Base-by-base conservation (phyloP, 2,329 filamentous ascomycete species). In the Sclerotinia glacialis region DNA sequence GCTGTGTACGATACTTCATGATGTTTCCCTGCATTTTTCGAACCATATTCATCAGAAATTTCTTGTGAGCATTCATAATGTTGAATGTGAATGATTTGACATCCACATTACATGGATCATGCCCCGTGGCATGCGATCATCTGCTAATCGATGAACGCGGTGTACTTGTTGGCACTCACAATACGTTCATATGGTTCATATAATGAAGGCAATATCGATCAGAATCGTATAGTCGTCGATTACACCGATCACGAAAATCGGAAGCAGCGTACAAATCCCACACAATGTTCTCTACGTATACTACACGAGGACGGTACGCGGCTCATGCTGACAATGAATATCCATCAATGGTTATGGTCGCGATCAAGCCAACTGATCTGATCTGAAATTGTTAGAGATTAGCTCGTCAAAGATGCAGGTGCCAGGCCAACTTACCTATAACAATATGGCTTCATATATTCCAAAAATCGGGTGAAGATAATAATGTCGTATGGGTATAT, bases 361-460 rank as follows among this genome's bases (percentile, higher is more conserved):
- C 49, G 58, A 60, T 18, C n/a, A 60, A 34, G 3, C n/a, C 12
- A 47, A 37, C 42, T 60, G 58, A 37, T 47, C 44, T 60, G 14
- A 60, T 47, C 28, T 60, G 28, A 23, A 56, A 34, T n/a, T 26
- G 14, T 49, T 12, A 60, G 44, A 37, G 7, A 26, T 59, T 26
- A 37, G 14, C 14, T 8, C 12, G 18, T 60, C 14, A 6, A 31
- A 6, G 2, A 49, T 12, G 28, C 5, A 23, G 12, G 9, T 49
- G 46, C 9, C 44, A 37, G n/a, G 49, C 14, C n/a, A 49, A 26
- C 60, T 42, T 63, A 63, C 60, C 60, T 42, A 34, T 60, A 60
- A 42, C 11, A 42, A 65, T 60, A 42, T 65, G 28, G 23, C 14
- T 14, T 42, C 31, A 21, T 16, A 40, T 65, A 50, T 60, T 63